Evolutionary conservation across 2,329 filamentous ascomycete species (phyloP).

Genomic region (Plenodomus tracheiphilus): DNA sequence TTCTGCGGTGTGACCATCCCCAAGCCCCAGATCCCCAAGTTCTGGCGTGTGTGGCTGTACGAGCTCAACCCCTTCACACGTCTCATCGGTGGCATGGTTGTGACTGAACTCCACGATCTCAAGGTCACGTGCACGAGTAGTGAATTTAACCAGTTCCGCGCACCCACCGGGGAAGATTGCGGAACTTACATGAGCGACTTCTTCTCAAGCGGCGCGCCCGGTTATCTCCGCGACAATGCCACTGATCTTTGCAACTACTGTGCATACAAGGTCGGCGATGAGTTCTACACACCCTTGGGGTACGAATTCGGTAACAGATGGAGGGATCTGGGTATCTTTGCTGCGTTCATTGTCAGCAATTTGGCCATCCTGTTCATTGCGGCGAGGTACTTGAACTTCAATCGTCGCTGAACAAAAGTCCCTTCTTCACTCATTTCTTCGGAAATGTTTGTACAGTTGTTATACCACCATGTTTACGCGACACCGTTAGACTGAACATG

Average conservation of each 20-base stretch:
- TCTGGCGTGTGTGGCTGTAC: slow-evolving; percentile 82
- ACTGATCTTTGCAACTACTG: slow-evolving; percentile 78
- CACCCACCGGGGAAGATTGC: slow-evolving; percentile 68
- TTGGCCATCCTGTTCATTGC: slow-evolving; percentile 65
- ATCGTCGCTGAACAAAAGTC: slow-evolving; percentile 33
- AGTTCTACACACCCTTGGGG: slow-evolving; percentile 73
- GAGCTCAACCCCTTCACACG: slow-evolving; percentile 82
- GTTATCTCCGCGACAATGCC: slow-evolving; percentile 70
- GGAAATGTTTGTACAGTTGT: not conserved
- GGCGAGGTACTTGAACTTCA: slow-evolving; percentile 55
- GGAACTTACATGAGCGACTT: slow-evolving; percentile 75
- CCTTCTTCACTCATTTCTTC: not conserved
- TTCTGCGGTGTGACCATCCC: slow-evolving; percentile 90
- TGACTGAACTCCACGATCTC: slow-evolving; percentile 71
- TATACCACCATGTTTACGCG: not conserved
- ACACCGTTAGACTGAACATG: not conserved
- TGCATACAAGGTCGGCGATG: slow-evolving; percentile 75
- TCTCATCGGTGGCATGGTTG: slow-evolving; percentile 77
- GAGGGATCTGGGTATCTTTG: slow-evolving; percentile 80
- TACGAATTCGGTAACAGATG: slow-evolving; percentile 72
- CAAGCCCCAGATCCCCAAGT: slow-evolving; percentile 72
- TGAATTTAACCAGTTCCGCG: slow-evolving; percentile 70
- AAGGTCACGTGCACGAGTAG: slow-evolving; percentile 61
- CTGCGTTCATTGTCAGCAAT: slow-evolving; percentile 77
- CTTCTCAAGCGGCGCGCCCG: slow-evolving; percentile 68